Evolutionary conservation across 495 filamentous ascomycete genomes (phyloP), one percentile per base, ranked within the genome.

Genomic region (Neurospora sp.): DNA sequence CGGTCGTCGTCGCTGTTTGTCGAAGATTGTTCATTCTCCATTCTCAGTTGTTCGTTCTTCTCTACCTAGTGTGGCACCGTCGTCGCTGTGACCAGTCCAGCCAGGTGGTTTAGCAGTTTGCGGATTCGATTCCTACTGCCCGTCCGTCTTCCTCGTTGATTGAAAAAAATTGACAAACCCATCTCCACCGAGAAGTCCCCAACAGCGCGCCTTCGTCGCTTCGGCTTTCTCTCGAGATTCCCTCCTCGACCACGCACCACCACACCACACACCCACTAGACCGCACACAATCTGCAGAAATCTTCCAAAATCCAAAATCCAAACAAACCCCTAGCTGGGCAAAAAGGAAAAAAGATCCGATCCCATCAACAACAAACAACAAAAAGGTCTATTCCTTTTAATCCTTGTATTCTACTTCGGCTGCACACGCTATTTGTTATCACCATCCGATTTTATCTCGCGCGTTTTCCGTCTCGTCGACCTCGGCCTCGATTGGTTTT

Each of bases 321-420:
- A 54, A 54, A 14, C 46, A 23, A 23, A 6, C 46, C 20, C 54
- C 54, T 31, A 62, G 54, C 27, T 62, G 54, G 54, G 54, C 54
- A 72, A 31, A 31, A 37, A 75, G n/a, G 69, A 62, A 76, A 77
- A 71, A 39, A 69, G 70, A 70, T 72, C 74, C 74, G 76, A 74
- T 78, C 76, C 31, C 71, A 41, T 27, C 76, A 77, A 59, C 40
- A 72, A 74, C 54, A 75, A 74, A 70, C 72, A 76, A 37, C 20
- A 54, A 62, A 62, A 62, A 62, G 54, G 14, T 35, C 16, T 59
- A 62, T 62, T 69, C 72, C 62, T 82, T 79, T 82, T 82, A 80
- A 82, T 81, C 77, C 71, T 81, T 81, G 79, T 82, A 82, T 78
- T 82, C 71, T 82, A 62, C 23, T 62, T 62, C 54, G 27, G 54